These are phyloP conservation scores for Camelina sativa DNA, from an alignment of 345 rosid genomes.

Conservation along the genomic window DNA sequence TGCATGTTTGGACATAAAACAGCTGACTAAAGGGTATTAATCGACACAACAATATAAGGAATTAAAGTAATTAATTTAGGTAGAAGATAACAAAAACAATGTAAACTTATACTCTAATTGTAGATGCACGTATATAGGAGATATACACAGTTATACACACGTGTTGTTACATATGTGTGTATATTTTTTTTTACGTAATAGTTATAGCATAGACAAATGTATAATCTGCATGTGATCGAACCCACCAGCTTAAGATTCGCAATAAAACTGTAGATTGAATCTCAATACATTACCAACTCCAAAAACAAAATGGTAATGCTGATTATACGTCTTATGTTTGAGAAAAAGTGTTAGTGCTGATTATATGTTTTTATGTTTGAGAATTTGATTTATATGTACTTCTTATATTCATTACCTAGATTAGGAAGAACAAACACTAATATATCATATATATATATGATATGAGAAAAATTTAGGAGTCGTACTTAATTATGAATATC, in stretches of 20 bases:
- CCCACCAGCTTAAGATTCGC: conserved; percentile 43
- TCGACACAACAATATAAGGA: conserved; percentile 13
- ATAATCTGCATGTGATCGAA: conserved; percentile 39
- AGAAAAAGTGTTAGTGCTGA: not conserved
- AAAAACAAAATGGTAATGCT: not conserved
- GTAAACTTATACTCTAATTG: not conserved
- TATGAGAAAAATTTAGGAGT: not conserved
- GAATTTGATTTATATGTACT: not conserved
- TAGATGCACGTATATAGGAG: conserved; percentile 31
- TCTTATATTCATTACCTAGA: not conserved
- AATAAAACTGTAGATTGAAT: conserved; percentile 32
- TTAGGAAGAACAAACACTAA: not conserved
- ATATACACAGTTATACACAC: conserved; percentile 27
- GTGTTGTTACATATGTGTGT: conserved; percentile 31
- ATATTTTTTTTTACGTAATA: conserved; percentile 25
- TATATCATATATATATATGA: not conserved
- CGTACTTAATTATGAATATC: not conserved
- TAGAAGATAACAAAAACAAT: conserved; percentile 32
- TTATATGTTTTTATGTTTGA: not conserved
- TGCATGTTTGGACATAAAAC: conserved; percentile 28
- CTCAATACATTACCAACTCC: conserved; percentile 28
- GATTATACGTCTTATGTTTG: not conserved
- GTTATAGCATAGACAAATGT: conserved; percentile 18
- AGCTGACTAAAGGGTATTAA: conserved; percentile 37
- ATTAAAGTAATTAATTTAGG: conserved; percentile 23